Evolutionary conservation across 2,329 filamentous ascomycete genomes (phyloP).

Genomic region (Epicoccum sorghinum): DNA sequence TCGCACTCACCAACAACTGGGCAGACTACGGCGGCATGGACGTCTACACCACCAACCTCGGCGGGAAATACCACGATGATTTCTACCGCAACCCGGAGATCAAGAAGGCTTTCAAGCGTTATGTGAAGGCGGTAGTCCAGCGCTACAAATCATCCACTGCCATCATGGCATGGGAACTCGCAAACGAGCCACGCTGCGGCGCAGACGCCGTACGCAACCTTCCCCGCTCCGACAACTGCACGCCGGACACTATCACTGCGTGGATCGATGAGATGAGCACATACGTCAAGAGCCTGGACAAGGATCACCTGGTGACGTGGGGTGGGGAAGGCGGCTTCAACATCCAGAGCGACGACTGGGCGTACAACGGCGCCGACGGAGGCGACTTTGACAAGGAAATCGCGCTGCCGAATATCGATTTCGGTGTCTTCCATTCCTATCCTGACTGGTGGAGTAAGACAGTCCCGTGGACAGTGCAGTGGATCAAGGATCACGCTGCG

Average conservation of each 20-base stretch:
- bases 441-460: conserved; percentile 63
- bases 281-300: conserved; percentile 60
- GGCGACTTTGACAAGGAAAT: conserved; percentile 62
- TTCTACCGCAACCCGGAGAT: conserved; percentile 55
- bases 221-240: conserved; percentile 39
- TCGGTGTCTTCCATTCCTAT: conserved; percentile 62
- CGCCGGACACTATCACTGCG: conserved; percentile 50
- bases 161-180: conserved; percentile 63
- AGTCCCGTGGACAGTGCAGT: conserved; percentile 59
- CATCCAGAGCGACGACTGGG: conserved; percentile 36
- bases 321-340: conserved; percentile 56
- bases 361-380: conserved; percentile 54
- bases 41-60: conserved; percentile 63
- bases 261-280: conserved; percentile 63
- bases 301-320: conserved; percentile 60
- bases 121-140: conserved; percentile 57
- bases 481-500: conserved; percentile 61
- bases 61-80: conserved; percentile 59
- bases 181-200: conserved; percentile 53
- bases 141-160: conserved; percentile 57
- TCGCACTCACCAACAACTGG: conserved; percentile 65
- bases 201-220: conserved; percentile 36
- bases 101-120: conserved; percentile 57
- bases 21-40: conserved; percentile 67
- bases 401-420: conserved; percentile 57